Evolutionary conservation across 352 stramenopile genomes (phyloP).

Genomic region (Pythium oligandrum): DNA sequence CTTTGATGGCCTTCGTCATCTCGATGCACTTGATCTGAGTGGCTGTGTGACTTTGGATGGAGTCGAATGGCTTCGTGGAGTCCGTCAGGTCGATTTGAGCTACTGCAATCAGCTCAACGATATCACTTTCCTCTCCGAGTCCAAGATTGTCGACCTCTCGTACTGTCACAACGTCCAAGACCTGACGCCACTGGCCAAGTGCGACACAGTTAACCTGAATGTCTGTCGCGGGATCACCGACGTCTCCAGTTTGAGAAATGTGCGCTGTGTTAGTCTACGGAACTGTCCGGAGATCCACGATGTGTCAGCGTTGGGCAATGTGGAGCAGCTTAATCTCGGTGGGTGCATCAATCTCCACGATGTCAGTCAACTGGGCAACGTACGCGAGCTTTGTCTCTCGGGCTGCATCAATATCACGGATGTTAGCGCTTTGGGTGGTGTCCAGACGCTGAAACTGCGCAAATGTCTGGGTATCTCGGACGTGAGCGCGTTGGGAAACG

Average conservation of each 20-base stretch:
- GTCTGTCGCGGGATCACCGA: conserved; percentile 50
- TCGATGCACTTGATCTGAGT: conserved; percentile 52
- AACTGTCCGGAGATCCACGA: conserved; percentile 53
- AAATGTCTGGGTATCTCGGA: conserved; percentile 50
- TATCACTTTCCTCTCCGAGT: conserved; percentile 33
- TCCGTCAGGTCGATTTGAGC: conserved; percentile 50
- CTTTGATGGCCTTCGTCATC: conserved; percentile 43
- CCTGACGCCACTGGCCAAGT: conserved; percentile 37
- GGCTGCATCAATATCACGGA: conserved; percentile 61
- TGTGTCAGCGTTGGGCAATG: conserved; percentile 33
- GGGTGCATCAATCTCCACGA: conserved; percentile 41
- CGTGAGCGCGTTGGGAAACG: conserved; percentile 37
- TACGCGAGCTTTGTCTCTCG: conserved; percentile 44
- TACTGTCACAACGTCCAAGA: conserved; percentile 62
- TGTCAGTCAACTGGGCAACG: conserved; percentile 32
- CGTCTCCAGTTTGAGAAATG: conserved; percentile 32
- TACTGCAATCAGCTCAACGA: conserved; percentile 62
- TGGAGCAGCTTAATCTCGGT: conserved; percentile 57
- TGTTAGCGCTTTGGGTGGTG: conserved; percentile 33
- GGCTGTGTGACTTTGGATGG: conserved; percentile 48
- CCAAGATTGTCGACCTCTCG: conserved; percentile 48
- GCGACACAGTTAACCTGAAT: conserved; percentile 51
- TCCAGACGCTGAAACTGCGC: conserved; percentile 51
- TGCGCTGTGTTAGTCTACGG: conserved; percentile 43
- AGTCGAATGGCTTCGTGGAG: conserved; percentile 30